These are phyloP conservation scores for Fusarium sulawesiense DNA, from an alignment of 2,329 filamentous ascomycete species.

Conservation along the genomic window DNA sequence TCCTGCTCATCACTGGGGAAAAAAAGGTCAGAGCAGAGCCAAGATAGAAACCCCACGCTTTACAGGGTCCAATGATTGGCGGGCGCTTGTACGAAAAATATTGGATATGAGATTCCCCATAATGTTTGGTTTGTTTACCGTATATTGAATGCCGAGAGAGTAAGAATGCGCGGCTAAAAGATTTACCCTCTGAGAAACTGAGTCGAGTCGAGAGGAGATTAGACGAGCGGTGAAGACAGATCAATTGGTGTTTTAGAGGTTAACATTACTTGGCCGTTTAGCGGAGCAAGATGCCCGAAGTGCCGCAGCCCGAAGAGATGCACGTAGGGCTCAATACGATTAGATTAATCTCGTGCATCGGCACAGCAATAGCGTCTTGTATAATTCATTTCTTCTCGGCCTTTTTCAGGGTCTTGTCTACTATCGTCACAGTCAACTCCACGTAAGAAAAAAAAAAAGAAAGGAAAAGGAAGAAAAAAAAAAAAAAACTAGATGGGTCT, in stretches of 20 bases:
- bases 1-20: slow-evolving; percentile 20
- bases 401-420: slow-evolving; percentile 22
- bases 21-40: neutral
- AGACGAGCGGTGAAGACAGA: slow-evolving; percentile 26
- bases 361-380: slow-evolving; percentile 8
- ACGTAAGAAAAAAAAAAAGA: neutral
- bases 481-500: neutral
- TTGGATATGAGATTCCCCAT: neutral
- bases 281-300: slow-evolving; percentile 16
- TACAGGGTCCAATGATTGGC: slow-evolving; percentile 24
- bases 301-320: slow-evolving; percentile 1
- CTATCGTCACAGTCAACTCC: neutral
- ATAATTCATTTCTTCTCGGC: neutral
- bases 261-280: neutral
- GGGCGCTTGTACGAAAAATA: slow-evolving; percentile 27
- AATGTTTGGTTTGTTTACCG: neutral
- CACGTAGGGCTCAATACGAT: slow-evolving; percentile 17
- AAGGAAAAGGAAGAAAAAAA: neutral
- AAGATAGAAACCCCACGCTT: slow-evolving; percentile 16
- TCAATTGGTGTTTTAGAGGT: neutral
- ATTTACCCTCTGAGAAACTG: neutral
- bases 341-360: slow-evolving; percentile 10
- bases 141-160: slow-evolving; percentile 14
- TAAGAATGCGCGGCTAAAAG: slow-evolving; percentile 4
- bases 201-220: neutral